Conservation (phyloP, 495 filamentous ascomycete genomes). For the Lichina pygmaea region DNA sequence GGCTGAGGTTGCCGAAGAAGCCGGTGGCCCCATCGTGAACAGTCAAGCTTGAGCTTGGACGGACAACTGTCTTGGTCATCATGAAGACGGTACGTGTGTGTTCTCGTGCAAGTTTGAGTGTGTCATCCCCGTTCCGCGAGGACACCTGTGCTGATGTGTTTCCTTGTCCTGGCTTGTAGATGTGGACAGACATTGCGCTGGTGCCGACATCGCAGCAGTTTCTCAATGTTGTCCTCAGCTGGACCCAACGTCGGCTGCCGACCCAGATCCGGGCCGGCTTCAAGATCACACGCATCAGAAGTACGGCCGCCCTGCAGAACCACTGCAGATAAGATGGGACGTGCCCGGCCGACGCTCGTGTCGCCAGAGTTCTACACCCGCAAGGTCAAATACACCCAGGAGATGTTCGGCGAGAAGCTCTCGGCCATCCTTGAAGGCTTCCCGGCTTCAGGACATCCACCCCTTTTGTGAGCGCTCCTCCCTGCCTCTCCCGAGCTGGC, state of each 20-base stretch:
- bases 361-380: slow-evolving; percentile 64
- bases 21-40: too few species aligned
- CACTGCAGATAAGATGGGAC: background rate
- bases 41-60: too few species aligned
- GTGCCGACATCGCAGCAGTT: slow-evolving; percentile 91
- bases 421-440: slow-evolving; percentile 74
- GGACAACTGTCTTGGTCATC: background rate
- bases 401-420: slow-evolving; percentile 89
- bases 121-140: too few species aligned
- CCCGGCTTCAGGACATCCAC: slow-evolving; percentile 89
- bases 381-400: slow-evolving; percentile 97
- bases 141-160: too few species aligned
- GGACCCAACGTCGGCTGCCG: slow-evolving; percentile 80
- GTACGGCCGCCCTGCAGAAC: slow-evolving; percentile 12
- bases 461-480: slow-evolving; percentile 50
- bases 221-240: slow-evolving; percentile 81
- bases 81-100: background rate
- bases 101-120: background rate
- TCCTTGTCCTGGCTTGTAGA: background rate
- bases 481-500: background rate
- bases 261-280: slow-evolving; percentile 93
- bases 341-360: slow-evolving; percentile 1
- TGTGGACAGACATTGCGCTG: slow-evolving; percentile 31
- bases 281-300: slow-evolving; percentile 84
- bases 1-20: too few species aligned